phyloP scores from a whole-genome alignment of 805 yeast genomes.

The Metschnikowia vanudenii region DNA sequence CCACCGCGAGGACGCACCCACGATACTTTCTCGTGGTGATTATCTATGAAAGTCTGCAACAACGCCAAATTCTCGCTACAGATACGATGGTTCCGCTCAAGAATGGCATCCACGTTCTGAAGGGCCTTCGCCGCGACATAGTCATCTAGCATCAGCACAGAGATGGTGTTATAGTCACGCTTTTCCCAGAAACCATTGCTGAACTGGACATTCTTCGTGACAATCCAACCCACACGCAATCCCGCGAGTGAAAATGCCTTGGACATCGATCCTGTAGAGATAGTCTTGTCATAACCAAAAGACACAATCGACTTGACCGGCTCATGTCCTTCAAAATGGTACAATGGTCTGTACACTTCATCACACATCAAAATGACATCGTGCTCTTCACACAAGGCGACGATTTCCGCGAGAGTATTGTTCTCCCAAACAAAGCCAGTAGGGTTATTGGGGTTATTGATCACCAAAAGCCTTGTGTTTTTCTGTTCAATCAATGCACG shows the following conservation, averaged over 20 bases:
- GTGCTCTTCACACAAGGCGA: slow-evolving; percentile 32
- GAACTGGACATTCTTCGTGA: slow-evolving; percentile 31
- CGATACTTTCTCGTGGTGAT: slow-evolving; percentile 30
- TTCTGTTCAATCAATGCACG: slow-evolving; percentile 28
- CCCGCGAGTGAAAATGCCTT: slow-evolving; percentile 57
- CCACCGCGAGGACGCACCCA: slow-evolving; percentile 51
- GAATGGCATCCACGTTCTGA: slow-evolving; percentile 29
- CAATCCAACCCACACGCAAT: slow-evolving; percentile 53
- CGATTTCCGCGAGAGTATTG: slow-evolving; percentile 33
- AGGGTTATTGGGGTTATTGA: slow-evolving; percentile 39
- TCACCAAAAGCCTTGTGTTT: slow-evolving; percentile 41
- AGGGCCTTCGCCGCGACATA: slow-evolving; percentile 44
- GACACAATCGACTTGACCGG: slow-evolving; percentile 39
- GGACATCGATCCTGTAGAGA: slow-evolving; percentile 52
- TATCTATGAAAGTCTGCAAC: slow-evolving; percentile 33
- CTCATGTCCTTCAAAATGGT: slow-evolving; percentile 27
- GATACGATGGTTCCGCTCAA: slow-evolving; percentile 40
- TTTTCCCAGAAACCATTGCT: slow-evolving; percentile 34
- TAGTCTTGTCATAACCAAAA: slow-evolving; percentile 40
- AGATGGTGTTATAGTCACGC: slow-evolving; percentile 52
- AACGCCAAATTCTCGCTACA: slow-evolving; percentile 38
- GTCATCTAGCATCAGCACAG: slow-evolving; percentile 49
- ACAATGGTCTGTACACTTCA: slow-evolving; percentile 55
- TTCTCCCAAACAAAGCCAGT: slow-evolving; percentile 43
- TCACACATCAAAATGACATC: slow-evolving; percentile 44